A percentile compares a stretch with the other conserved stretches of the same genome.
Conservation (phyloP, 129 eudicot species). For the Helichrysum umbraculigerum region DNA sequence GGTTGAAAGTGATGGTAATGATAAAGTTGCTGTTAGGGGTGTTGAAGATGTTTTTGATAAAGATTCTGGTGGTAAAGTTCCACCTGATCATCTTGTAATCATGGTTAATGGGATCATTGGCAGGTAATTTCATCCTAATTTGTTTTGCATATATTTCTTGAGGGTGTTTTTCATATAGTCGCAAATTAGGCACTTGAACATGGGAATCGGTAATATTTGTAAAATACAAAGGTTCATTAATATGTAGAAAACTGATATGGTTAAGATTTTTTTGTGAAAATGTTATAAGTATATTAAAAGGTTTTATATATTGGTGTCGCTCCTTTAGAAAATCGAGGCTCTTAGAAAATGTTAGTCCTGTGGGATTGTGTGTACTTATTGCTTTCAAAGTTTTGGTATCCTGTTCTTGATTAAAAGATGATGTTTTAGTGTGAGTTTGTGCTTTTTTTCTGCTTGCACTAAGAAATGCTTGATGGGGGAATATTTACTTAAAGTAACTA, state of each 20-base stretch:
- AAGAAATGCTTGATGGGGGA: background rate
- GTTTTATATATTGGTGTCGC: background rate
- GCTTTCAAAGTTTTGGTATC: background rate
- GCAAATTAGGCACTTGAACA: too few relatives aligned
- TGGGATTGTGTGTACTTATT: background rate
- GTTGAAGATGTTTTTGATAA: too few relatives aligned
- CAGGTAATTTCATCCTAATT: slow-evolving; percentile 37
- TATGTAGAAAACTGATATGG: too few relatives aligned
- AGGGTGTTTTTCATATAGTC: too few relatives aligned
- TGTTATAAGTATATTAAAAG: too few relatives aligned
- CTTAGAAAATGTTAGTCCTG: too few relatives aligned
- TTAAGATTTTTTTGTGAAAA: too few relatives aligned
- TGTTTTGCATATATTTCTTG: background rate
- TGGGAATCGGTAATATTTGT: too few relatives aligned
- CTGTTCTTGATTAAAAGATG: background rate
- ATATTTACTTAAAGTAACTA: slow-evolving; percentile 2
- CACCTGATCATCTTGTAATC: slow-evolving; percentile 66
- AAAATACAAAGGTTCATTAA: too few relatives aligned
- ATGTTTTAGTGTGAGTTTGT: background rate
- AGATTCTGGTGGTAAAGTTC: slow-evolving; percentile 29
- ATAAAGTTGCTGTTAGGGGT: slow-evolving; percentile 31
- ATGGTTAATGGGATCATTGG: slow-evolving; percentile 87
- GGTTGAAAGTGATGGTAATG: slow-evolving; percentile 34
- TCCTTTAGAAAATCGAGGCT: too few relatives aligned
- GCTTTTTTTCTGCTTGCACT: background rate